These are phyloP conservation scores for Tulasnella sp. DNA, from an alignment of 768 basidiomycete species.

Conservation along the genomic window DNA sequence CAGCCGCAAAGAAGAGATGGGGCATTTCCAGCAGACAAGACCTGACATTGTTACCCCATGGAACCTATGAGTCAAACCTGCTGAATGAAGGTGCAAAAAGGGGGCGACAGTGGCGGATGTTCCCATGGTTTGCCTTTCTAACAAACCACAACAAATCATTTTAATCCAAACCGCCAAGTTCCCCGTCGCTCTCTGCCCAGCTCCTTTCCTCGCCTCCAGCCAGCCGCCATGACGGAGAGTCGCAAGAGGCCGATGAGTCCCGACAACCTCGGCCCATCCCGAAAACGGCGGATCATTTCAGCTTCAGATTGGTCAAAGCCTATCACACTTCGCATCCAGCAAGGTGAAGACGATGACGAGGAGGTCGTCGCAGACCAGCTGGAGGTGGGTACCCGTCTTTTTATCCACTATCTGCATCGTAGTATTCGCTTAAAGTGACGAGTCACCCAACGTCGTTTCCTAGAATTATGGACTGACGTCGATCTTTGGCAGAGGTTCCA, in stretches of 20 bases:
- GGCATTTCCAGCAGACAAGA: too few species aligned
- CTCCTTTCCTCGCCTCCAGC: neutral
- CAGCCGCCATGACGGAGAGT: conserved; percentile 3
- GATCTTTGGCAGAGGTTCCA: conserved; percentile 47
- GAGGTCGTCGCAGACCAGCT: neutral
- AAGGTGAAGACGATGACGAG: conserved; percentile 4
- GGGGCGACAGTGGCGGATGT: too few species aligned
- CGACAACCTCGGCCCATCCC: conserved; percentile 4
- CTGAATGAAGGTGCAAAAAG: too few species aligned
- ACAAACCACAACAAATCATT: neutral
- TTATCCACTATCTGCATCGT: conserved; percentile 13
- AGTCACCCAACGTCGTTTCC: neutral
- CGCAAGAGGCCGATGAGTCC: conserved; percentile 14
- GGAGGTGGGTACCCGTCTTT: neutral
- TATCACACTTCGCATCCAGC: neutral
- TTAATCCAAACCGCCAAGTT: neutral
- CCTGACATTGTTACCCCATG: too few species aligned
- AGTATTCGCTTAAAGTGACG: neutral
- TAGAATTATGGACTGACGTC: neutral
- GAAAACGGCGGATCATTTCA: conserved; percentile 8
- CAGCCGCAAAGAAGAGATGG: too few species aligned
- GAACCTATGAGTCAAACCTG: too few species aligned
- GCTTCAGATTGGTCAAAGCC: conserved; percentile 12
- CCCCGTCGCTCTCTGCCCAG: neutral
- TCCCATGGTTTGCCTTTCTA: too few species aligned